Evolutionary conservation across 495 filamentous ascomycete species (phyloP).

Genomic region (Penicillium paxilli): DNA sequence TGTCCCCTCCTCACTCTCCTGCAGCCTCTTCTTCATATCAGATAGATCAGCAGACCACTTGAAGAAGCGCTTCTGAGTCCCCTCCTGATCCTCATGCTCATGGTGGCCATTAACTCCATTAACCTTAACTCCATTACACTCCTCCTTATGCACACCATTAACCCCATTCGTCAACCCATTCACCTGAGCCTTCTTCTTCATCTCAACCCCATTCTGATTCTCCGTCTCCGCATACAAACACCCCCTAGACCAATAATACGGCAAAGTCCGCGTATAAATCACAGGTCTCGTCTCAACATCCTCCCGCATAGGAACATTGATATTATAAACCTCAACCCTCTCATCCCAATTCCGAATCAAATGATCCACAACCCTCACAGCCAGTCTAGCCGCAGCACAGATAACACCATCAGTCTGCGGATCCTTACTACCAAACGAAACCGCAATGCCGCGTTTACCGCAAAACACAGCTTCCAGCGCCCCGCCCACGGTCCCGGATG

Average conservation of each 20-base stretch:
- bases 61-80: conserved; percentile 34
- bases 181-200: conserved; percentile 4
- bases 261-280: conserved; percentile 74
- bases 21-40: conserved; percentile 48
- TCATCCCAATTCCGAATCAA: conserved; percentile 69
- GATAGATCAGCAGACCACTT: conserved; percentile 45
- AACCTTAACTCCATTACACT: conserved; percentile 69
- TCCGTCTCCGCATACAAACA: conserved; percentile 71
- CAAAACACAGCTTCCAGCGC: conserved; percentile 91
- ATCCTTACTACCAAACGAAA: conserved; percentile 79
- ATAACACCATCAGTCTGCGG: conserved; percentile 72
- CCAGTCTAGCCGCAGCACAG: conserved; percentile 62
- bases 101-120: conserved; percentile 53
- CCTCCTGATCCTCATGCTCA: conserved; percentile 29
- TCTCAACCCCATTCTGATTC: not conserved
- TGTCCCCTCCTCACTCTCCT: conserved; percentile 66
- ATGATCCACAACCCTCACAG: conserved; percentile 73
- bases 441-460: conserved; percentile 70
- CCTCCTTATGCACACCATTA: conserved; percentile 46
- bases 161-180: conserved; percentile 18
- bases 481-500: conserved; percentile 85
- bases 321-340: conserved; percentile 79
- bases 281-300: conserved; percentile 64
- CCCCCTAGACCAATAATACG: conserved; percentile 82
- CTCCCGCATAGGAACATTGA: conserved; percentile 76